Evolutionary conservation across 2,329 filamentous ascomycete genomes (phyloP).

Genomic region (Pseudogymnoascus sp.): DNA sequence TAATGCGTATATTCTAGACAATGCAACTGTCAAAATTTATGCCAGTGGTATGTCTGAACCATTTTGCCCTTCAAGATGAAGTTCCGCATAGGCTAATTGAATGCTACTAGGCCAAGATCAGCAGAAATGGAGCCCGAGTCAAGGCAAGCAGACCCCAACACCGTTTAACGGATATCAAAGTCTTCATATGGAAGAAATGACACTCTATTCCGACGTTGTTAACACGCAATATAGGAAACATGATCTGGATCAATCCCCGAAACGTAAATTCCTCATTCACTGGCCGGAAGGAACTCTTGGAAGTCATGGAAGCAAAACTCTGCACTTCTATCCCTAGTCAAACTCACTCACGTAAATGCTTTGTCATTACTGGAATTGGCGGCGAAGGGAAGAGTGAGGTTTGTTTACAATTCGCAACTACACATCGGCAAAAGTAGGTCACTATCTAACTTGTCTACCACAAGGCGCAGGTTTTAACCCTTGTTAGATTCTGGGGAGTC

Average conservation of each 20-base stretch:
- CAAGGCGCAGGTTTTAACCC: background rate
- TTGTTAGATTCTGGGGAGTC: background rate
- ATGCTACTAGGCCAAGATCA: background rate
- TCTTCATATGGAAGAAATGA: background rate
- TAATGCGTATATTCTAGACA: background rate
- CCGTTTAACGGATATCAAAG: background rate
- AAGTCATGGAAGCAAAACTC: background rate
- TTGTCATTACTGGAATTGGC: background rate
- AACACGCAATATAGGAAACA: background rate
- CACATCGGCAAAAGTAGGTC: background rate
- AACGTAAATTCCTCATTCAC: background rate
- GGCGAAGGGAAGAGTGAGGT: background rate
- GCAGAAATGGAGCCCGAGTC: background rate
- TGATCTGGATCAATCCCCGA: background rate
- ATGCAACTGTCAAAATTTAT: background rate
- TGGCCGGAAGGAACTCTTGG: background rate
- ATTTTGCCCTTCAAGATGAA: background rate
- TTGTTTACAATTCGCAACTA: background rate
- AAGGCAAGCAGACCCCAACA: background rate
- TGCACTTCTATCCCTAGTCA: background rate
- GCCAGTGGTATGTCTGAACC: background rate
- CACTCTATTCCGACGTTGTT: background rate
- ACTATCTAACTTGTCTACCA: background rate
- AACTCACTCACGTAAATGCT: background rate
- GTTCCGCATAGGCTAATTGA: background rate